Evolutionary conservation across 1,284 basidiomycete species (phyloP).

Genomic region (Microbotryum silenes-acaulis): DNA sequence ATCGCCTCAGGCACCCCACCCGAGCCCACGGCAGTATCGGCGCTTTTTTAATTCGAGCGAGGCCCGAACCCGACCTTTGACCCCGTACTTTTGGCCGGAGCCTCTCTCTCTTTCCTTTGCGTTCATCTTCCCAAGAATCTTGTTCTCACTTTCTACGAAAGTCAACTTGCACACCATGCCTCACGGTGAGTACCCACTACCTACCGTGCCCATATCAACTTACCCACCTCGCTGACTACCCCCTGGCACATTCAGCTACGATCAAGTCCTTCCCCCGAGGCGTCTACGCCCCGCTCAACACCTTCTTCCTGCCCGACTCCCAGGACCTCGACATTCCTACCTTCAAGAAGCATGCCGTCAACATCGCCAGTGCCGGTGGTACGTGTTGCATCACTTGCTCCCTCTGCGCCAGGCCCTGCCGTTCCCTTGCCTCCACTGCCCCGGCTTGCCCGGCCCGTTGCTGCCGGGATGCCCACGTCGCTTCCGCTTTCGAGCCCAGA

Average conservation of each 20-base stretch:
- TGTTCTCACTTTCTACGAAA: too few species aligned
- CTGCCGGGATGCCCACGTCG: too few species aligned
- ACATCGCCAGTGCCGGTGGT: slow-evolving; percentile 20
- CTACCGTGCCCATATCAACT: neutral
- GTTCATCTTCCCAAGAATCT: too few species aligned
- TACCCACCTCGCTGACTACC: neutral
- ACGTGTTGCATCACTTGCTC: neutral
- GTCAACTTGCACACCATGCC: too few species aligned
- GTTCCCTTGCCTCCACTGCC: neutral
- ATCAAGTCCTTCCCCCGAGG: slow-evolving; percentile 11
- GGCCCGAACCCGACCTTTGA: too few species aligned
- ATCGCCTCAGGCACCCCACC: too few species aligned
- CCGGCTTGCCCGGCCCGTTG: too few species aligned
- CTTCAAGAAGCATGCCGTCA: slow-evolving; percentile 21
- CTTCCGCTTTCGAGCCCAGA: too few species aligned
- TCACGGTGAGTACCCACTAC: neutral
- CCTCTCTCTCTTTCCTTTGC: too few species aligned
- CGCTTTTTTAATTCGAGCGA: too few species aligned
- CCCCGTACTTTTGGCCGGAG: too few species aligned
- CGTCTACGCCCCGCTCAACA: slow-evolving; percentile 26
- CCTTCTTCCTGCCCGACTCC: slow-evolving; percentile 12
- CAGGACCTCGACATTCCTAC: slow-evolving; percentile 23
- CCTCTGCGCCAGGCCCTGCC: neutral
- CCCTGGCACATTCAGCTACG: neutral
- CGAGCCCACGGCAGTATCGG: too few species aligned